Evolutionary conservation across 1,139 yeast species (phyloP).

Genomic region (Suhomyces bokatorum): DNA sequence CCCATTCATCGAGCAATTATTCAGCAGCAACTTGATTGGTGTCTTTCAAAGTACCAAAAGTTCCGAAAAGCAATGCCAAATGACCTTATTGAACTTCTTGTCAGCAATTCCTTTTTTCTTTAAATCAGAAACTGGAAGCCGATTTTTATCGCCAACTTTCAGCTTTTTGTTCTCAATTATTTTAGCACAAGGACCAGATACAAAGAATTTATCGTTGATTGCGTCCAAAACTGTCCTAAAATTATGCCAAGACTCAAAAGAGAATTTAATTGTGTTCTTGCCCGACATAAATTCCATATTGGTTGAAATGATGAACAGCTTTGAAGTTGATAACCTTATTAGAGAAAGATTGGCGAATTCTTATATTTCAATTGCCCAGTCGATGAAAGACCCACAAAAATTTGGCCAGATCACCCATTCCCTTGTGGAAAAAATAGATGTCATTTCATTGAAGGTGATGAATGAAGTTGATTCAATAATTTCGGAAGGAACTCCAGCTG

Average conservation of each 20-base stretch:
- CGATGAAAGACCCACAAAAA: slow-evolving; percentile 44
- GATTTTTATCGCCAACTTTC: slow-evolving; percentile 49
- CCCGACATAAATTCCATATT: slow-evolving; percentile 55
- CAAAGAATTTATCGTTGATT: slow-evolving; percentile 32
- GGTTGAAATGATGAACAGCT: slow-evolving; percentile 51
- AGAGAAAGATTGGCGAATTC: slow-evolving; percentile 63
- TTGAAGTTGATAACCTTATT: slow-evolving; percentile 48
- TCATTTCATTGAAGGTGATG: slow-evolving; percentile 19
- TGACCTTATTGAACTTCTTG: slow-evolving; percentile 52
- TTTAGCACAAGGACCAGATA: slow-evolving; percentile 19
- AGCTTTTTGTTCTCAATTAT: slow-evolving; percentile 44
- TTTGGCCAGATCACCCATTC: slow-evolving; percentile 25
- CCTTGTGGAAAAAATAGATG: slow-evolving; percentile 25
- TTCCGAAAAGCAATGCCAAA: slow-evolving; percentile 11
- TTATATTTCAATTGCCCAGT: slow-evolving; percentile 60
- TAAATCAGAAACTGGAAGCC: slow-evolving; percentile 35
- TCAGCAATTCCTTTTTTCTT: slow-evolving; percentile 59
- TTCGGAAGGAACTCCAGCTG: slow-evolving; percentile 12
- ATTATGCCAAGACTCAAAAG: slow-evolving; percentile 62
- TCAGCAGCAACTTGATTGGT: slow-evolving; percentile 28
- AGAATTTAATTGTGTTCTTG: slow-evolving; percentile 45
- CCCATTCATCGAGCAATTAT: slow-evolving; percentile 29
- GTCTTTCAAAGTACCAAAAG: slow-evolving; percentile 17
- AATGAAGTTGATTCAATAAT: slow-evolving; percentile 4
- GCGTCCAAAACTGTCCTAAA: slow-evolving; percentile 61